Conservation (phyloP, 75 land plant species). For the Azolla pinnata region DNA sequence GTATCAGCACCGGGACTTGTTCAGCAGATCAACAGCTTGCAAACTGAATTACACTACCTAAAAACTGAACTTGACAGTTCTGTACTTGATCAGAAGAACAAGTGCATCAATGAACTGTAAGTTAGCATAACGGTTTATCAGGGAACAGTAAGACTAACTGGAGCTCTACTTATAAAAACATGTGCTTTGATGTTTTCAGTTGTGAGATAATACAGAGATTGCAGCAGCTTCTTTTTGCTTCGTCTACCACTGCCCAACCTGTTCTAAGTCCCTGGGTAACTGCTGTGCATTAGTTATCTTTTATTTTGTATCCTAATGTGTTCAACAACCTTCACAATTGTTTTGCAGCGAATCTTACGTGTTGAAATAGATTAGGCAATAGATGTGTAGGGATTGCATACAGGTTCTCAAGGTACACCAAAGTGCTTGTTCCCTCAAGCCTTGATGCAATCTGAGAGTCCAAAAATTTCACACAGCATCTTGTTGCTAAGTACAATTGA, state of each 20-base stretch:
- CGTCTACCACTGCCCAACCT: conserved; percentile 95
- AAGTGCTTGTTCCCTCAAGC: too few relatives aligned
- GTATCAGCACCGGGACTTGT: conserved; percentile 92
- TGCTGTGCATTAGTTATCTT: not conserved
- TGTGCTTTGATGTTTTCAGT: conserved; percentile 21
- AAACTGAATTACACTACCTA: conserved; percentile 58
- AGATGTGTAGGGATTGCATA: too few relatives aligned
- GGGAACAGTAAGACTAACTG: too few relatives aligned
- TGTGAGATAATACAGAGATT: conserved; percentile 72
- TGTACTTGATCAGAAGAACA: conserved; percentile 71
- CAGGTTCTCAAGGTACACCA: too few relatives aligned
- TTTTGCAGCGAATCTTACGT: too few relatives aligned
- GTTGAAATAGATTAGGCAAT: too few relatives aligned
- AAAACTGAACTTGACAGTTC: conserved; percentile 67
- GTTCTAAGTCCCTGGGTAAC: conserved; percentile 88
- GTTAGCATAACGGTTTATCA: conserved; percentile 16
- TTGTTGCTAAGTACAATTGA: too few relatives aligned
- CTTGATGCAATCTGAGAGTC: too few relatives aligned
- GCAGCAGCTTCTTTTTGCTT: conserved; percentile 93
- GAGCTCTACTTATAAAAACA: too few relatives aligned
- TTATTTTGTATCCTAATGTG: not conserved
- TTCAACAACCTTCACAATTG: not conserved
- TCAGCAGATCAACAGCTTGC: conserved; percentile 74
- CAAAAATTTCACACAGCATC: too few relatives aligned
- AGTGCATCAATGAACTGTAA: conserved; percentile 91